These are phyloP conservation scores for Suhomyces bolitotheri DNA, from an alignment of 1,139 yeast species.

Conservation along the genomic window DNA sequence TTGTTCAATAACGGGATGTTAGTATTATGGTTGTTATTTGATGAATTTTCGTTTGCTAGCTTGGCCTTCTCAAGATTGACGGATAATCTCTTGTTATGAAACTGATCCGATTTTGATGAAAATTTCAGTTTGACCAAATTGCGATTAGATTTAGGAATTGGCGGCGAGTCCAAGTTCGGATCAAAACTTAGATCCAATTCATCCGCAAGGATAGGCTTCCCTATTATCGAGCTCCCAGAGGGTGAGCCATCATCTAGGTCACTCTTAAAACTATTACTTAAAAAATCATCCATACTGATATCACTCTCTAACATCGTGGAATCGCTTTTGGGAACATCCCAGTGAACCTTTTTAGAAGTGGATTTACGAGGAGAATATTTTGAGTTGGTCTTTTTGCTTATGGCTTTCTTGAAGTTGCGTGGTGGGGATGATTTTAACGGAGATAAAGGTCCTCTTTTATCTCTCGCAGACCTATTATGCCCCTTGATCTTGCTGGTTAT, in stretches of 20 bases:
- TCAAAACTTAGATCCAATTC: slow-evolving; percentile 35
- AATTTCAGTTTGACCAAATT: neutral
- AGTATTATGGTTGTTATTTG: slow-evolving; percentile 1
- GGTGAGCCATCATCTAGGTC: slow-evolving; percentile 34
- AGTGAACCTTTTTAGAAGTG: slow-evolving; percentile 35
- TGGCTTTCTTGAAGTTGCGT: slow-evolving; percentile 22
- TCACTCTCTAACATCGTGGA: slow-evolving; percentile 29
- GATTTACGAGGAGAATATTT: slow-evolving; percentile 17
- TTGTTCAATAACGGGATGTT: slow-evolving; percentile 34
- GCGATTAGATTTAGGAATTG: slow-evolving; percentile 13
- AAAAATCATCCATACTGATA: slow-evolving; percentile 25
- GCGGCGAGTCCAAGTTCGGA: slow-evolving; percentile 36
- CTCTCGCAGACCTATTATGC: slow-evolving; percentile 6
- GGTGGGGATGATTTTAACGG: slow-evolving; percentile 35
- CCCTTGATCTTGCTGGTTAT: neutral
- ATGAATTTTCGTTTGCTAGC: slow-evolving; percentile 9
- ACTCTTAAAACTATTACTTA: slow-evolving; percentile 18
- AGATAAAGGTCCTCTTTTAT: slow-evolving; percentile 32
- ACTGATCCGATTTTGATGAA: neutral
- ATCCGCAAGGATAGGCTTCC: slow-evolving; percentile 21
- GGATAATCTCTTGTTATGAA: slow-evolving; percentile 19
- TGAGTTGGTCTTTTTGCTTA: slow-evolving; percentile 14
- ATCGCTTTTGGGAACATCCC: slow-evolving; percentile 39
- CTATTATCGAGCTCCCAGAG: slow-evolving; percentile 17
- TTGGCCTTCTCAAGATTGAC: slow-evolving; percentile 15